These are phyloP conservation scores for Suillus subluteus DNA, from an alignment of 768 basidiomycete genomes.

Conservation along the genomic window DNA sequence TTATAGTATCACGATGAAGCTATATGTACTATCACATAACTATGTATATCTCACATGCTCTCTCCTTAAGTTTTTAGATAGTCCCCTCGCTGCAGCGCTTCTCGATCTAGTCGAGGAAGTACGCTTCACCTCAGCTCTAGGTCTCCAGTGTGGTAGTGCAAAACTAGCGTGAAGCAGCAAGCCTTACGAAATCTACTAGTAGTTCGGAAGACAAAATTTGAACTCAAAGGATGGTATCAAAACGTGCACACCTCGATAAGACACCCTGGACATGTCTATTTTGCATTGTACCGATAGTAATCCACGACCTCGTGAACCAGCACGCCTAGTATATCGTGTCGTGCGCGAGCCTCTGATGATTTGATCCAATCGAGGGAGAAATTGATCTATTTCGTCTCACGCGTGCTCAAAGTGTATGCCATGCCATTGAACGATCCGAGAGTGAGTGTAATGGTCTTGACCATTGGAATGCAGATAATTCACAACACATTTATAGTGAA, in stretches of 20 bases:
- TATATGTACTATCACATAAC: too few species aligned
- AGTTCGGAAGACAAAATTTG: conserved; percentile 7
- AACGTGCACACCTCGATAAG: conserved; percentile 66
- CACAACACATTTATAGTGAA: conserved; percentile 15
- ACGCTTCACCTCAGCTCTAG: conserved; percentile 51
- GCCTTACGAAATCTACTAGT: conserved; percentile 67
- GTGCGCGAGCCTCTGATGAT: conserved; percentile 42
- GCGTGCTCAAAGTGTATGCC: conserved; percentile 55
- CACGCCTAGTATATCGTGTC: conserved; percentile 71
- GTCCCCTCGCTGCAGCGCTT: conserved; percentile 53
- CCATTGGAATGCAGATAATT: conserved; percentile 37
- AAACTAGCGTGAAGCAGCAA: conserved; percentile 48
- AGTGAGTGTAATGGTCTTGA: conserved; percentile 57
- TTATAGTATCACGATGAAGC: too few species aligned
- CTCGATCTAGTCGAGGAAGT: conserved; percentile 74
- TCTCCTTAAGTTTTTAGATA: conserved; percentile 59
- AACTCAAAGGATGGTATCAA: conserved; percentile 2
- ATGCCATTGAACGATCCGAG: conserved; percentile 71
- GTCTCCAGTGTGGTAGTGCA: conserved; percentile 73
- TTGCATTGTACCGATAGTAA: conserved; percentile 72
- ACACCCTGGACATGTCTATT: conserved; percentile 64
- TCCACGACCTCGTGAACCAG: conserved; percentile 79
- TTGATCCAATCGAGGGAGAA: conserved; percentile 69
- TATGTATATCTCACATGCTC: too few species aligned
- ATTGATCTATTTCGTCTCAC: conserved; percentile 70